Base-by-base conservation (phyloP, 1,284 basidiomycete species). In the Ceratobasidium sp. region DNA sequence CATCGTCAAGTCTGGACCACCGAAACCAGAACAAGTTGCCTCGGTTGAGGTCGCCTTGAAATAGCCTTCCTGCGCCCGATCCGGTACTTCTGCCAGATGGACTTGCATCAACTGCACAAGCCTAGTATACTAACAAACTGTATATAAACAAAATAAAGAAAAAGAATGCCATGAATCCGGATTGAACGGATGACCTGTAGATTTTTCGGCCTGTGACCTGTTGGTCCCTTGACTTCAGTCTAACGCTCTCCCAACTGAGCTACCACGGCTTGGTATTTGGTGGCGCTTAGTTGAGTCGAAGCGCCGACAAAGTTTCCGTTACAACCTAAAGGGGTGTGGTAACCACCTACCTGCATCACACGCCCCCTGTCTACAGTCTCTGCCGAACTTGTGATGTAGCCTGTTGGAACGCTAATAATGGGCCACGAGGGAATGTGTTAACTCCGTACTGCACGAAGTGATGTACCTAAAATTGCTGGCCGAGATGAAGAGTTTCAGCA, bases 191-290 rank as follows among this genome's bases (percentile, higher is more conserved):
- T 55, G 52, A 30, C 52, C 52, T 55, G 52, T 44, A 18, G 11
- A 44, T 11, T 9, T 44, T 11, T 11, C 43, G 43, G 43, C 43
- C 9, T 9, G 18, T 11, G 18, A 44, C 18, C 43, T 44, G 43
- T 18, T 55, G 16, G n/a, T n/a, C n/a, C n/a, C n/a, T n/a, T 18
- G 32, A 21, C 52, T 30, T 55, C 26, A 30, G 52, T 55, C 52
- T 55, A 55, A 55, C 52, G 52, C 52, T 55, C 52, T 55, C 52
- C 52, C 52, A n/a, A n/a, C n/a, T n/a, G n/a, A n/a, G n/a, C n/a
- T n/a, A n/a, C n/a, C n/a, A n/a, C n/a, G n/a, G n/a, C n/a, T n/a
- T n/a, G n/a, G n/a, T n/a, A n/a, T n/a, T n/a, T n/a, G n/a, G n/a
- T n/a, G n/a, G n/a, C n/a, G n/a, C n/a, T n/a, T n/a, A 55, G 23